These are phyloP conservation scores for Hypoxylon sp. DNA, from an alignment of 2,329 filamentous ascomycete genomes.

Conservation along the genomic window DNA sequence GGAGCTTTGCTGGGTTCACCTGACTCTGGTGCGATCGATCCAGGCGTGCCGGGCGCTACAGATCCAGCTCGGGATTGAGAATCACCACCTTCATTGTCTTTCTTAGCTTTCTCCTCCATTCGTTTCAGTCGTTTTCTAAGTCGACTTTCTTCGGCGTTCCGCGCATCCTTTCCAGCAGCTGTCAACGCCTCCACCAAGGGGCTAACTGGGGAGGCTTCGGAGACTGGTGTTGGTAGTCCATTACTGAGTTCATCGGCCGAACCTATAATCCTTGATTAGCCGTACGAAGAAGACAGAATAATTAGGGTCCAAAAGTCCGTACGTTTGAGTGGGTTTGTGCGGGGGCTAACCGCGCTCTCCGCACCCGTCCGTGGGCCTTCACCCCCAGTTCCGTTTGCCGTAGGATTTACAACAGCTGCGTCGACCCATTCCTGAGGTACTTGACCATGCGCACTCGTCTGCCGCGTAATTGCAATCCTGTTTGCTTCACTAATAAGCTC, in stretches of 20 bases:
- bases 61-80: constrained; percentile 67
- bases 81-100: constrained; percentile 64
- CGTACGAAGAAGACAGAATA: constrained; percentile 34
- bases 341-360: constrained; percentile 66
- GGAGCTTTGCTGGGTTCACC: constrained; percentile 71
- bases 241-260: constrained; percentile 57
- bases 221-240: constrained; percentile 64
- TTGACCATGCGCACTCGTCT: constrained; percentile 83
- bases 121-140: constrained; percentile 77
- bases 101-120: constrained; percentile 63
- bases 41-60: constrained; percentile 72
- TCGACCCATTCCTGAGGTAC: constrained; percentile 83
- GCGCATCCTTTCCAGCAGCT: constrained; percentile 75
- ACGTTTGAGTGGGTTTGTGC: constrained; percentile 73
- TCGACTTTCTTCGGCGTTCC: constrained; percentile 79
- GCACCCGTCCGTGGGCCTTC: constrained; percentile 54
- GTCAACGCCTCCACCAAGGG: constrained; percentile 69
- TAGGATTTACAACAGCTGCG: constrained; percentile 70
- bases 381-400: constrained; percentile 40
- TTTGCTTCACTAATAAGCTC: constrained; percentile 84
- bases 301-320: constrained; percentile 53
- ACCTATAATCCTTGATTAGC: constrained; percentile 58
- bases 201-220: constrained; percentile 65
- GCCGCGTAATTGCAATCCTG: constrained; percentile 77
- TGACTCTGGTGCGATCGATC: constrained; percentile 72